These are phyloP conservation scores for Petunia secreta DNA, from an alignment of 257 asterid genomes.

Conservation along the genomic window DNA sequence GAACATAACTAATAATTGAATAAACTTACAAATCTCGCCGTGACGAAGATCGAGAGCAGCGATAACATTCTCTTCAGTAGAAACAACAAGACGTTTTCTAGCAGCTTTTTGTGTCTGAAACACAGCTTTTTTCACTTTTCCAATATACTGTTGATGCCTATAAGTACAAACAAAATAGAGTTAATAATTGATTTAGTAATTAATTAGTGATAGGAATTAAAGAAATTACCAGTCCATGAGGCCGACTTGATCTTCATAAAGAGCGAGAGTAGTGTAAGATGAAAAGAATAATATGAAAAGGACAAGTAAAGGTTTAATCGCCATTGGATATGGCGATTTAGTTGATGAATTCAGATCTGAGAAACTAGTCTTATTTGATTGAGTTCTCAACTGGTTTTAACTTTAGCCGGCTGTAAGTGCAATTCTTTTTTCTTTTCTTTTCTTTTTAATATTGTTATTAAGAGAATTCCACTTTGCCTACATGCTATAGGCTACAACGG, in stretches of 20 bases:
- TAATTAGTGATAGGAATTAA: conserved; percentile 24
- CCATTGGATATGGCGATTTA: conserved; percentile 63
- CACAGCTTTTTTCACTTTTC: conserved; percentile 95
- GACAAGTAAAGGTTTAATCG: conserved; percentile 66
- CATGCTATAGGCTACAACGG: no score
- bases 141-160: conserved; percentile 97
- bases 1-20: neutral
- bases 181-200: conserved; percentile 3
- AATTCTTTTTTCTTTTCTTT: neutral
- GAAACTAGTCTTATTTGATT: neutral
- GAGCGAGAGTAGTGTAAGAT: conserved; percentile 48
- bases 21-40: conserved; percentile 85
- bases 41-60: conserved; percentile 99
- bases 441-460: no score
- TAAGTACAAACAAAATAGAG: conserved; percentile 9
- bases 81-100: conserved; percentile 87
- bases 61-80: conserved; percentile 91
- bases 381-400: neutral
- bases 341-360: conserved; percentile 52
- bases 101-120: conserved; percentile 96
- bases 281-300: conserved; percentile 44
- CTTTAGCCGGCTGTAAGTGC: neutral
- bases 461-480: no score
- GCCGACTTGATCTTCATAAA: conserved; percentile 93
- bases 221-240: conserved; percentile 79